Evolutionary conservation across 495 filamentous ascomycete species (phyloP), one percentile per base, ranked within the genome.

Genomic region (Poronia punctata): DNA sequence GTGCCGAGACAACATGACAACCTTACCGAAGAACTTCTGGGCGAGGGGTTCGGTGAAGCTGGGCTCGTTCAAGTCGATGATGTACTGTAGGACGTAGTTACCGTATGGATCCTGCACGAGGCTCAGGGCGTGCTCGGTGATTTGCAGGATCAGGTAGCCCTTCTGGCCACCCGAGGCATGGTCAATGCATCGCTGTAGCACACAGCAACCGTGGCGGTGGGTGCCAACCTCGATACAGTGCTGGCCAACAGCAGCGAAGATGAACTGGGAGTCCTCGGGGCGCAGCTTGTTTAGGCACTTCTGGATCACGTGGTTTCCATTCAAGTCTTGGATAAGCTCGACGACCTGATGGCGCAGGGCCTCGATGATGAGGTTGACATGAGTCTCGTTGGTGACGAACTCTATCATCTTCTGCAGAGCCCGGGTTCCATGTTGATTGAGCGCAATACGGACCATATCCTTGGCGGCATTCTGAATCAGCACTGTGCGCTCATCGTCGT

Each of bases 351-450:
- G 64, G 24, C 78, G 67, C 21, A 98, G 72, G 14, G 90, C 83
- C 20, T 78, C 59, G 44, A 93, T 92, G 51, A 98, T 87, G 15
- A 81, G 82, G 41, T 83, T 68, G 30, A 88, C 84, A 65, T 86
- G 72, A 50, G 83, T 79, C 3, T 74, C 68, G 22, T 84, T 88
- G 30, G 83, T 82, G 50, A 98, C 86, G 52, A 84, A 90, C 58
- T 98, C 92, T 45, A 98, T 97, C 92, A 98, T 98, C 72, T 96
- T 97, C 65, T 98, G 92, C 41, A 98, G 64, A 49, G 92, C 92
- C 21, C 92, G 78, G 26, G 92, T 98, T 43, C 92, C 92, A 63
- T 98, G 92, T 65, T 93, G 87, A 61, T 97, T 97, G 37, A 96
- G 65, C 6, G 93, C 92, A 57, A 96, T 96, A 40, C 79, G 78